Evolutionary conservation across 495 filamentous ascomycete genomes (phyloP), one percentile per base, ranked within the genome.

Genomic region (Podospora didyma): DNA sequence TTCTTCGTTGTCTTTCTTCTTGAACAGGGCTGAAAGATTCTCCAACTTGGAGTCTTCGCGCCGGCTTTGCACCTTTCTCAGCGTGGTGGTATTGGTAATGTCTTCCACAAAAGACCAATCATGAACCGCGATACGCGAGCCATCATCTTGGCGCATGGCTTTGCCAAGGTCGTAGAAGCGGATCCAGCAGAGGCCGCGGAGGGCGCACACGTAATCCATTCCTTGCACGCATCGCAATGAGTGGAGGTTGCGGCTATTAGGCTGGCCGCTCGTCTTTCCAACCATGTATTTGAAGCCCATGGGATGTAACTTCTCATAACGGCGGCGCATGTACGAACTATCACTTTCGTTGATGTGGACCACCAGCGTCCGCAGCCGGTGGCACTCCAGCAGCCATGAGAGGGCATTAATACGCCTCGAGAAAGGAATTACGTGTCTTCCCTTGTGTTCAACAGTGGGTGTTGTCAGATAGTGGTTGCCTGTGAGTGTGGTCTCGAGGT

Each of bases 81-180:
- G 37, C 3, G 56, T 59, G 10, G 14, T 23, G 1, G 50, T 46
- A n/a, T 57, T 69, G 9, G 51, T 64, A 4, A 75, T 16, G n/a
- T 77, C 74, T 20, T 69, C 60, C 1, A 56, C 7, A 16, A 75
- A 77, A 0, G 68, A 65, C 59, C 58, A 67, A 35, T 78, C 74
- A 2, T 58, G 28, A 2, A 76, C 58, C 0, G 7, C 0, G 6
- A 46, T 46, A 1, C 65, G 53, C 10, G 23, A 48, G 19, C 46
- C 42, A 0, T 34, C 46, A 2, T 57, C 44, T 1, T 45, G 14
- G 0, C 50, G 9, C 0, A 45, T 7, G 0, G 59, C 49, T 20
- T 58, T 56, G 26, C 66, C 21, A 0, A 62, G 45, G 28, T 76
- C 74, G 21, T 72, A 71, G 26, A 71, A 73, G 0, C 63, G 62